Percentiles rank a stretch among this genome's conserved stretches.
Conservation (phyloP, 345 rosid genomes). For the Brassica napus region DNA sequence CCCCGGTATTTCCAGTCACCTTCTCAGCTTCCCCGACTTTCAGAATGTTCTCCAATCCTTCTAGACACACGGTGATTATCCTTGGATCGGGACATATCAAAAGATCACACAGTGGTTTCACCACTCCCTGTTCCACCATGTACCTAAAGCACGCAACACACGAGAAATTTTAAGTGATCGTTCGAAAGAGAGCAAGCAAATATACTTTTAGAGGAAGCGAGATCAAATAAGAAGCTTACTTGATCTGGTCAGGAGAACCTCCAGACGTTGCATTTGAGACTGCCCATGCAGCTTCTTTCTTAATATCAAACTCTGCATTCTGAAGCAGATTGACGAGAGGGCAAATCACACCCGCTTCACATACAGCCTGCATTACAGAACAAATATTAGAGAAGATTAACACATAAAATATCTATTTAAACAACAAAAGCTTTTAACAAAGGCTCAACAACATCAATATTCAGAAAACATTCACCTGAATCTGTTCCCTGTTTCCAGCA, state of each 20-base stretch:
- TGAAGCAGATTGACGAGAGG: conserved; percentile 71
- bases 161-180: background rate
- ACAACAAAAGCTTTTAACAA: background rate
- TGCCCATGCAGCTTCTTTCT: conserved; percentile 95
- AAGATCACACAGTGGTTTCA: conserved; percentile 82
- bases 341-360: conserved; percentile 61
- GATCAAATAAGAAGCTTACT: conserved; percentile 41
- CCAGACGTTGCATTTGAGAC: conserved; percentile 84
- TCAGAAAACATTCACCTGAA: conserved; percentile 57
- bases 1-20: conserved; percentile 54
- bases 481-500: conserved; percentile 95
- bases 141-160: conserved; percentile 41
- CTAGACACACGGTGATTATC: conserved; percentile 73
- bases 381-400: background rate
- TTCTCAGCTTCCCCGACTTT: conserved; percentile 81
- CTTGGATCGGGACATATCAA: conserved; percentile 82
- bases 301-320: conserved; percentile 81
- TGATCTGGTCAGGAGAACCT: conserved; percentile 70
- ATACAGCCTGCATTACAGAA: conserved; percentile 51
- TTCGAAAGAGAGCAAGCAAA: background rate
- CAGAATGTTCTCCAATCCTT: conserved; percentile 79
- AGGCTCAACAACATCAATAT: background rate
- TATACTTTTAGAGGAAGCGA: background rate
- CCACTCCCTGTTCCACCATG: conserved; percentile 72
- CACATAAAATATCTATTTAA: background rate